Percentiles rank a stretch among this genome's conserved stretches.
Conservation (phyloP, 306 rosid species). For the Arachis stenosperma region DNA sequence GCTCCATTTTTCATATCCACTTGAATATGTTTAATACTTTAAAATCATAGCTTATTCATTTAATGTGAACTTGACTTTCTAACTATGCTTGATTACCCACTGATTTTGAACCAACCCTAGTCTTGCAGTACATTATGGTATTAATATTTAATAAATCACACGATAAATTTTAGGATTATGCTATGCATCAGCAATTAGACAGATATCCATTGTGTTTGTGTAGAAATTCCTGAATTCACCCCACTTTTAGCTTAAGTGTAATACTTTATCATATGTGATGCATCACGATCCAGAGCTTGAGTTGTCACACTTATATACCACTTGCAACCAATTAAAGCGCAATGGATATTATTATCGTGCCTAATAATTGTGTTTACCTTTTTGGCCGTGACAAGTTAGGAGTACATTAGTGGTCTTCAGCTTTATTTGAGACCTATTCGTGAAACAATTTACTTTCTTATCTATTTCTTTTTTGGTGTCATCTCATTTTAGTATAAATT, state of each 20-base stretch:
- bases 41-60: background rate
- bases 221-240: background rate
- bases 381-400: constrained; percentile 12
- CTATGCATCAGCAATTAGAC: background rate
- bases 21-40: constrained; percentile 6
- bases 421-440: background rate
- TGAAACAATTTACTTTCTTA: background rate
- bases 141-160: background rate
- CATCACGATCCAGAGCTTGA: background rate
- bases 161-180: background rate
- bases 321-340: constrained; percentile 12
- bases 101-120: constrained; percentile 1
- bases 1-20: constrained; percentile 23
- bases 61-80: background rate
- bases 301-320: constrained; percentile 4
- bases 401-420: constrained; percentile 2
- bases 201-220: background rate
- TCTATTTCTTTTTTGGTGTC: constrained; percentile 17
- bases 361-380: background rate
- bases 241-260: too few relatives aligned
- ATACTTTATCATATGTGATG: too few relatives aligned
- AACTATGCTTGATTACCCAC: constrained; percentile 2
- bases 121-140: background rate
- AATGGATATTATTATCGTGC: background rate
- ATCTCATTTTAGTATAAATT: background rate